Evolutionary conservation across 768 basidiomycete genomes (phyloP).

Genomic region (Mycena floridula): DNA sequence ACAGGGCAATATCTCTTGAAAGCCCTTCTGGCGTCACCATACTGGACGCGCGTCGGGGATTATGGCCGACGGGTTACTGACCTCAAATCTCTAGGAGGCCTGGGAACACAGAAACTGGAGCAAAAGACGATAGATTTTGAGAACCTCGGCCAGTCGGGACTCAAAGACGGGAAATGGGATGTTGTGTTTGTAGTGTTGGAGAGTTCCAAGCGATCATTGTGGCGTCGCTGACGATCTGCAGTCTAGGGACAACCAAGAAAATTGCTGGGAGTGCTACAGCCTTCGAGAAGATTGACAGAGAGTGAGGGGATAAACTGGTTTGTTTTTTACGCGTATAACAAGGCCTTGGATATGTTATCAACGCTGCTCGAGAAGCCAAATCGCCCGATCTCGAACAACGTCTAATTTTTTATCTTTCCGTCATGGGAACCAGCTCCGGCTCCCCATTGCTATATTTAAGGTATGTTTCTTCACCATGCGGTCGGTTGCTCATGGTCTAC

Average conservation of each 20-base stretch:
- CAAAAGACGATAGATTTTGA: too few relatives aligned
- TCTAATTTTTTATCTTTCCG: conserved; percentile 68
- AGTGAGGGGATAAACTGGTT: conserved; percentile 40
- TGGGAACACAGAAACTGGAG: conserved; percentile 53
- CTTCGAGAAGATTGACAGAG: conserved; percentile 75
- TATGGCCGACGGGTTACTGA: conserved; percentile 62
- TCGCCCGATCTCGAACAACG: conserved; percentile 42
- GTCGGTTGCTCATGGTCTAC: conserved; percentile 45
- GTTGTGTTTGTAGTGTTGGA: conserved; percentile 65
- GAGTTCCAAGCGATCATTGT: background rate
- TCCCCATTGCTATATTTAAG: background rate
- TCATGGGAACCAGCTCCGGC: conserved; percentile 20
- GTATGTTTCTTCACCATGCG: conserved; percentile 41
- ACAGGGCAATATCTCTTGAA: conserved; percentile 55
- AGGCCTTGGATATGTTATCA: conserved; percentile 57
- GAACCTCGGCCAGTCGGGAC: conserved; percentile 42
- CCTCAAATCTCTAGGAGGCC: conserved; percentile 30
- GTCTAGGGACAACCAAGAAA: conserved; percentile 61
- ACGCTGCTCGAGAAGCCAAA: conserved; percentile 62
- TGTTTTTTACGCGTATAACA: background rate
- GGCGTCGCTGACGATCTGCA: conserved; percentile 16
- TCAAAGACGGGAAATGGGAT: conserved; percentile 61
- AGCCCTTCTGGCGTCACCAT: conserved; percentile 50
- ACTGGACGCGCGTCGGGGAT: conserved; percentile 58
- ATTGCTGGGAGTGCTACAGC: conserved; percentile 55